phyloP scores from a whole-genome alignment of 2,329 filamentous ascomycete genomes.

The Fusarium bulbicola region DNA sequence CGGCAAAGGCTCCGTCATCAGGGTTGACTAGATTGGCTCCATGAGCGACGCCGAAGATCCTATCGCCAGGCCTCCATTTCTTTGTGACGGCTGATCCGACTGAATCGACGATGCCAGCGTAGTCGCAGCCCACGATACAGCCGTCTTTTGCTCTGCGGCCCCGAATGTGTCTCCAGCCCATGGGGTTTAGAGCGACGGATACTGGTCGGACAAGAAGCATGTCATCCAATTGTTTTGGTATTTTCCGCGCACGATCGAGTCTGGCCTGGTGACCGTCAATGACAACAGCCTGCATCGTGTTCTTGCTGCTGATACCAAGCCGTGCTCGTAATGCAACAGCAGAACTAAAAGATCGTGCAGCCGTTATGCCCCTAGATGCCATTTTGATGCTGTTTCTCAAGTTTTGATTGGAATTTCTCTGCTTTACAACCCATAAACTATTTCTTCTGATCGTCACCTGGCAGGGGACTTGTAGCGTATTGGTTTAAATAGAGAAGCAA shows the following conservation, averaged over 20 bases:
- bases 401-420: fast-evolving
- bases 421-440: fast-evolving
- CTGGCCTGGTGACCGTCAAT: not conserved
- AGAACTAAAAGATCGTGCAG: not conserved
- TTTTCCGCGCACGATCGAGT: not conserved
- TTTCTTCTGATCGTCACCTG: fast-evolving
- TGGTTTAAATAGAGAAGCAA: not conserved
- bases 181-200: not conserved
- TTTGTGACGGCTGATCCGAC: not conserved
- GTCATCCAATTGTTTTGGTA: not conserved
- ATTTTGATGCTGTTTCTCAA: not conserved
- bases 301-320: not conserved
- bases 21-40: not conserved
- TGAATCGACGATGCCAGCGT: not conserved
- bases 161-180: not conserved
- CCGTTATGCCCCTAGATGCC: not conserved
- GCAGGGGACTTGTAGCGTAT: not conserved
- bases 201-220: not conserved
- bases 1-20: not conserved
- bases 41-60: not conserved
- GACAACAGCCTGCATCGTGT: not conserved
- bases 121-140: not conserved
- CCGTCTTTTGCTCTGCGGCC: not conserved
- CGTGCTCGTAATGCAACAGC: not conserved
- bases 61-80: not conserved